Percentiles rank a stretch among this genome's conserved stretches.
Conservation (phyloP, 75 land plant genomes). For the Pinus tabuliformis region DNA sequence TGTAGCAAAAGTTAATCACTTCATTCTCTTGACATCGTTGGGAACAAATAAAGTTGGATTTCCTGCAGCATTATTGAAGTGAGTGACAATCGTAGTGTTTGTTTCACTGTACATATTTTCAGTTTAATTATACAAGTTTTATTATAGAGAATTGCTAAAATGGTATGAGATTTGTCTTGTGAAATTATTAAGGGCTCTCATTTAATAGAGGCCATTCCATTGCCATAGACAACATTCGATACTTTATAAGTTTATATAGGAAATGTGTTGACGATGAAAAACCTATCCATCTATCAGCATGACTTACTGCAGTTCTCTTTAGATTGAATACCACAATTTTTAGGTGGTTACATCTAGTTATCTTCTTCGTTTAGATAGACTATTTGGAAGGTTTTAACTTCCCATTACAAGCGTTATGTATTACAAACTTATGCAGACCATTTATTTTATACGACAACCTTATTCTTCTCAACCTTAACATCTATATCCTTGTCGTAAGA, state of each 20-base stretch:
- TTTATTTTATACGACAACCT: too few species aligned
- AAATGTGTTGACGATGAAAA: not conserved
- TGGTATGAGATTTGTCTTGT: not conserved
- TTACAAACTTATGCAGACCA: too few species aligned
- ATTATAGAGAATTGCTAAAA: not conserved
- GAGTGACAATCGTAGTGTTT: constrained; percentile 16
- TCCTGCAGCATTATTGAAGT: constrained; percentile 97
- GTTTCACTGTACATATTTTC: not conserved
- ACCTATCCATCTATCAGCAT: not conserved
- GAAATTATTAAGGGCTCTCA: not conserved
- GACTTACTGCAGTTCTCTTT: not conserved
- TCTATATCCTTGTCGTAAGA: not conserved
- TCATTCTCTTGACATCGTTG: constrained; percentile 85
- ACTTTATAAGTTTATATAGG: not conserved
- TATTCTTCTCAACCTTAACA: not conserved
- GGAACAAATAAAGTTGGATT: constrained; percentile 94
- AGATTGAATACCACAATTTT: not conserved
- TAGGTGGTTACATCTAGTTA: not conserved
- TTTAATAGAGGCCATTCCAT: not conserved
- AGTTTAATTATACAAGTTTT: not conserved
- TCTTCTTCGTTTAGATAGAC: too few species aligned
- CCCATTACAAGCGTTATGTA: too few species aligned
- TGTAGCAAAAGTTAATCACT: constrained; percentile 70
- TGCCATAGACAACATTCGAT: not conserved
- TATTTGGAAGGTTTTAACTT: too few species aligned